Base-by-base conservation (phyloP, 306 rosid species). In the Cucumis melo region DNA sequence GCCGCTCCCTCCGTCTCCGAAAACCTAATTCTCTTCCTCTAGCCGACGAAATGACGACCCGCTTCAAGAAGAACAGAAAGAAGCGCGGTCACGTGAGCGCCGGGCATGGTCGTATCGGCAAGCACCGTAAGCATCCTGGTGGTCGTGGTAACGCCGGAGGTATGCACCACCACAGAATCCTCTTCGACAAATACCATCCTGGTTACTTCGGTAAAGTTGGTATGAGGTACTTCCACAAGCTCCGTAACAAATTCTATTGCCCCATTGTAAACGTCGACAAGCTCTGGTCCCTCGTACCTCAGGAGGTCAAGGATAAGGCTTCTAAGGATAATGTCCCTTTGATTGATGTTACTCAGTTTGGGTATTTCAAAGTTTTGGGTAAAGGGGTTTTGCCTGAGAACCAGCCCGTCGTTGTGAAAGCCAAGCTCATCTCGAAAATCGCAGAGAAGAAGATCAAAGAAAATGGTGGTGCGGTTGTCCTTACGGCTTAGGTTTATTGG, bases 141-240 rank as follows among this genome's bases (percentile, higher is more conserved):
- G 96, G 96, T 46, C 82, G 96, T 1, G 96, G 96, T 23, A 90
- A 90, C 85, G 96, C 96, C 50, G 96, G 96, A 48, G 96, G 96
- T 12, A 86, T 90, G 96, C 96, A 90, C 77, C 96, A 90, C 79
- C 96, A 90, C 76, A 86, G 96, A 6, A 90, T 90, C 85, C 92
- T 90, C 78, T 90, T 90, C 85, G 96, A 90, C 84, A 90, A 90
- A 78, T 90, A 90, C 87, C 96, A 90, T 15, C 96, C 96, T 0
- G 96, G 96, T 6, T 90, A 82, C 78, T 90, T 90, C 80, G 96
- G 96, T 0, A 90, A 90, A 75, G 96, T 90, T 0, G 96, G 96
- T 0, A 90, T 90, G 96, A 86, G 96, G 15, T 90, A 90, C 73
- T 90, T 90, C 79, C 96, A 90, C 86, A 88, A 84, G 82, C 96